Evolutionary conservation across 108 stramenopile genomes (phyloP).

Genomic region (Conticribra weissflogii): DNA sequence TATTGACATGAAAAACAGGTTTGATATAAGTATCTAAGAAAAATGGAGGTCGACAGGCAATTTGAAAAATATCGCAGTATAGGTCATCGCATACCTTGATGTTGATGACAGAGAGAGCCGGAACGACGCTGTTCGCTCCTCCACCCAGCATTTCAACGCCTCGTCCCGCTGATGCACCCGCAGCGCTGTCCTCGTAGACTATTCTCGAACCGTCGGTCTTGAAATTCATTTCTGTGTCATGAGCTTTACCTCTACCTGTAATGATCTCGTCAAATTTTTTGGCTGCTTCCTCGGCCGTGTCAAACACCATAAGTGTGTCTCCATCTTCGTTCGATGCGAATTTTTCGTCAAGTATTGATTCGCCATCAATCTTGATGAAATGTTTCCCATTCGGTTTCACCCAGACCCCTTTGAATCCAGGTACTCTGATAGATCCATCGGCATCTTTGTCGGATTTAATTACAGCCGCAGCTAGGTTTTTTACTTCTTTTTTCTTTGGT

Average conservation of each 20-base stretch:
- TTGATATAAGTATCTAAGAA: slow-evolving; percentile 1
- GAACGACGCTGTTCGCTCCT: slow-evolving; percentile 37
- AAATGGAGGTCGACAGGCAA: not conserved
- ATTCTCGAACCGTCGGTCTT: slow-evolving; percentile 69
- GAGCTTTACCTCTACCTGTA: slow-evolving; percentile 23
- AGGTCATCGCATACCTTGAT: slow-evolving; percentile 56
- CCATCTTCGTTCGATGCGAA: slow-evolving; percentile 18
- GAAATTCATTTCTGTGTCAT: slow-evolving; percentile 64
- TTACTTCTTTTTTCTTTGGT: slow-evolving; percentile 49
- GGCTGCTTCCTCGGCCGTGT: slow-evolving; percentile 70
- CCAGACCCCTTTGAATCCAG: slow-evolving; percentile 82
- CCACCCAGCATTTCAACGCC: slow-evolving; percentile 15
- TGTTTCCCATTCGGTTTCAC: slow-evolving; percentile 66
- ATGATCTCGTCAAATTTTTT: slow-evolving; percentile 64
- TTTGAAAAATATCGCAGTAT: not conserved
- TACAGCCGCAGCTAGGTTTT: slow-evolving; percentile 36
- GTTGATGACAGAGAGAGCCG: slow-evolving; percentile 75
- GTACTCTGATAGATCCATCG: slow-evolving; percentile 64
- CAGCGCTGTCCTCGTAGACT: slow-evolving; percentile 59
- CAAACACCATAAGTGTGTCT: slow-evolving; percentile 51
- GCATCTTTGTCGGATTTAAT: slow-evolving; percentile 55
- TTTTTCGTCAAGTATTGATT: slow-evolving; percentile 22
- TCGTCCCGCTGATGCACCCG: slow-evolving; percentile 12
- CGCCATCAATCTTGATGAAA: slow-evolving; percentile 73
- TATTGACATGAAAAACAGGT: slow-evolving; percentile 5